A percentile compares a stretch with the other conserved stretches of the same genome.
phyloP scores from a whole-genome alignment of 75 land plant genomes.

The Selaginella tamariscina region DNA sequence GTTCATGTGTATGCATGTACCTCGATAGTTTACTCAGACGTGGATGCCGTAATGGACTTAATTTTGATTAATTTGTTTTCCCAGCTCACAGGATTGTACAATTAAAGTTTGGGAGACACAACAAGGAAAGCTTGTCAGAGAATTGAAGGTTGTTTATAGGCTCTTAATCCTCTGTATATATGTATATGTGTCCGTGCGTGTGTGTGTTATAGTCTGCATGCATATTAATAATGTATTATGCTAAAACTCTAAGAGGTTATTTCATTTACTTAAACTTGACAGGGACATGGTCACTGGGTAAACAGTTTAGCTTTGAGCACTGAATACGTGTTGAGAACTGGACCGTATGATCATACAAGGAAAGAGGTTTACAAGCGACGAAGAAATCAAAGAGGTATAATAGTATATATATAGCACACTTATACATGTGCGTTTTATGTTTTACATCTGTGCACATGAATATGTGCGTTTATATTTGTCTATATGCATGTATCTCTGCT shows the following conservation, averaged over 20 bases:
- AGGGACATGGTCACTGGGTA: conserved; percentile 99
- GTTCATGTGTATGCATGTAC: too few relatives aligned
- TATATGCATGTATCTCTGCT: too few relatives aligned
- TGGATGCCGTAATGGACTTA: too few relatives aligned
- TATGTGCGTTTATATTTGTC: conserved; percentile 6
- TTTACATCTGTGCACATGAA: too few relatives aligned
- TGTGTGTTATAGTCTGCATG: too few relatives aligned
- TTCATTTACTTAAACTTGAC: conserved; percentile 3
- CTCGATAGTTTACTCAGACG: too few relatives aligned
- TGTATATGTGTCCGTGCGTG: too few relatives aligned
- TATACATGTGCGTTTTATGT: background rate
- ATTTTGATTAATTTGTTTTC: background rate
- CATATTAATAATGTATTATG: too few relatives aligned
- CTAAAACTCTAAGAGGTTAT: background rate
- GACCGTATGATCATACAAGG: conserved; percentile 81
- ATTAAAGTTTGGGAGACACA: conserved; percentile 94
- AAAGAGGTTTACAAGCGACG: conserved; percentile 57
- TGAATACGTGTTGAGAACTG: conserved; percentile 85
- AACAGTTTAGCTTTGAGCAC: conserved; percentile 91
- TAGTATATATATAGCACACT: too few relatives aligned
- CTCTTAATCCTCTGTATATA: too few relatives aligned
- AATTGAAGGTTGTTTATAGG: conserved; percentile 92
- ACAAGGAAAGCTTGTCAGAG: conserved; percentile 84
- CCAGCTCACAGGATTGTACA: conserved; percentile 80
- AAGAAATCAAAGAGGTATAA: conserved; percentile 82